Conservation (phyloP, 2,329 filamentous ascomycete genomes). For the Alternaria ethzedia region DNA sequence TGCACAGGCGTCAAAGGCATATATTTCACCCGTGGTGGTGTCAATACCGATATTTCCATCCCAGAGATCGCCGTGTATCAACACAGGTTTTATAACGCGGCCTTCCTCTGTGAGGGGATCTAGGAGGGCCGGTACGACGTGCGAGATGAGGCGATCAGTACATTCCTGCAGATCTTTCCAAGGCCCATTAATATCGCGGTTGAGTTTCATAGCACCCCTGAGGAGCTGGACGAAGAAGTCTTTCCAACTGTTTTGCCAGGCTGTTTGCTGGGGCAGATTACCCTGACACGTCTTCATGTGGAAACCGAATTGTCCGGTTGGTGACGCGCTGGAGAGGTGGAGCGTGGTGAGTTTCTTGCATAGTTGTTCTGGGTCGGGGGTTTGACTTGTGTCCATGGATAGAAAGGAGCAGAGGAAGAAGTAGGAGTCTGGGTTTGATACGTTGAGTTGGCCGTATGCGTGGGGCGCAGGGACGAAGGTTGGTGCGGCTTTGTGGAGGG, state of each 20-base stretch:
- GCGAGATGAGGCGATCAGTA: not conserved
- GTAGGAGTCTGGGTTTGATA: not conserved
- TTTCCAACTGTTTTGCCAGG: not conserved
- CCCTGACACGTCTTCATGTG: not conserved
- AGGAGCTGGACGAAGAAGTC: not conserved
- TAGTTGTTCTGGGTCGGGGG: not conserved
- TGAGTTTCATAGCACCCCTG: not conserved
- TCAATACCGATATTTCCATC: not conserved
- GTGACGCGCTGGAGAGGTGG: not conserved
- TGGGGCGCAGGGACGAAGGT: not conserved
- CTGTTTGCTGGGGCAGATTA: not conserved
- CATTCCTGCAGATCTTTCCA: not conserved
- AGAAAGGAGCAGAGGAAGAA: not conserved
- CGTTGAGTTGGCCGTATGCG: not conserved
- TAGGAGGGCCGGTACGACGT: not conserved
- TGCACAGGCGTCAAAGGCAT: not conserved
- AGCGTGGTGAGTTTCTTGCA: not conserved
- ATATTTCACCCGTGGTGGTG: fast-evolving
- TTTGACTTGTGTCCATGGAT: not conserved
- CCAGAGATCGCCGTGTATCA: not conserved
- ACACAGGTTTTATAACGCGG: not conserved
- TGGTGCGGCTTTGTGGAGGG: not conserved
- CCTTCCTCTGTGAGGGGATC: fast-evolving
- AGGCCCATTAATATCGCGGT: not conserved
- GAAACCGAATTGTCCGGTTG: not conserved